phyloP scores from a whole-genome alignment of 2,329 filamentous ascomycete genomes.

The Ophiostoma quercus region DNA sequence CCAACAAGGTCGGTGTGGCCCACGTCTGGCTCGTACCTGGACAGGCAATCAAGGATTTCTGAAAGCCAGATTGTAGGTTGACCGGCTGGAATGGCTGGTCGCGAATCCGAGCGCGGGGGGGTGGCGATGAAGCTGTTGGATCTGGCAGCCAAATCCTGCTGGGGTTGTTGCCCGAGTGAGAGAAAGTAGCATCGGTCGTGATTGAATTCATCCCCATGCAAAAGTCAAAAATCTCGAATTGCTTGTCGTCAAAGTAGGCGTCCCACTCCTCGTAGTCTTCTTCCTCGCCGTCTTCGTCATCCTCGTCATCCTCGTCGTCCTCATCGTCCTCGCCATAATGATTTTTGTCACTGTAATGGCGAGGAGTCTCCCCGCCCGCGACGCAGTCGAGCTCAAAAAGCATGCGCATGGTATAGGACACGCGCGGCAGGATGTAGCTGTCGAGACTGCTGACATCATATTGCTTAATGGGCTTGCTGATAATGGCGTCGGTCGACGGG shows the following conservation, averaged over 20 bases:
- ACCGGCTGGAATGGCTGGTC: background rate
- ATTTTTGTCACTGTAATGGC: background rate
- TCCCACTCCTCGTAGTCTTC: too few species aligned
- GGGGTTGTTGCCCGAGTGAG: background rate
- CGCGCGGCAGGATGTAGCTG: background rate
- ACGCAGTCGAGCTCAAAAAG: background rate
- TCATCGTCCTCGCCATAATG: background rate
- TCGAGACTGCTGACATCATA: background rate
- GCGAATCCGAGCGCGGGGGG: background rate
- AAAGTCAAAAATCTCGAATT: too few species aligned
- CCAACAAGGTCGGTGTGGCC: background rate
- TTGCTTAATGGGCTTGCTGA: background rate
- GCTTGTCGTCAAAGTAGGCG: too few species aligned
- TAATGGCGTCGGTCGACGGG: background rate
- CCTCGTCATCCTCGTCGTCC: too few species aligned
- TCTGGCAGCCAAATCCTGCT: too few species aligned
- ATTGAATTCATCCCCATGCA: too few species aligned
- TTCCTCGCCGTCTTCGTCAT: too few species aligned
- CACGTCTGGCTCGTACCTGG: background rate
- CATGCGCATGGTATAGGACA: background rate
- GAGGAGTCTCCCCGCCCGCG: background rate
- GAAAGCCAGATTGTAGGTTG: background rate
- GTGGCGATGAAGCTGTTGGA: background rate
- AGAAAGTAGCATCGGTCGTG: background rate
- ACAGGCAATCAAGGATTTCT: conserved; percentile 1